These are phyloP conservation scores for Harringtonia aguacate DNA, from an alignment of 2,329 filamentous ascomycete species.

Conservation along the genomic window DNA sequence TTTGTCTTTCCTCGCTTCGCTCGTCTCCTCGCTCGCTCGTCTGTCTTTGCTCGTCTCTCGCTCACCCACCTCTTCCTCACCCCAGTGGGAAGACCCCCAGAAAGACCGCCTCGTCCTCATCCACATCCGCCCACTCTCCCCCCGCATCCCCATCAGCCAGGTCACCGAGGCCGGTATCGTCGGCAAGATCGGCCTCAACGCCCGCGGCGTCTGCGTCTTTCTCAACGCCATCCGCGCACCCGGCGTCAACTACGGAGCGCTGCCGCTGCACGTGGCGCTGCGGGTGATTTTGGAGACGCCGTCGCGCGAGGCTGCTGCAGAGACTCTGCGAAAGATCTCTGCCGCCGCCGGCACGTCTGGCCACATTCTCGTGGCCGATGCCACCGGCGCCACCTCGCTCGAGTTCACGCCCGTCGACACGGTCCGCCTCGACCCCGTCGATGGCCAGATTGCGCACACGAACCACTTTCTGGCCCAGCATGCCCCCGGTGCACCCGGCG, in stretches of 20 bases:
- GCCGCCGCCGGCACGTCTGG: not conserved
- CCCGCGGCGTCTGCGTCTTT: slow-evolving; percentile 43
- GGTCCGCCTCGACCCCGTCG: not conserved
- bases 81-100: slow-evolving; percentile 1
- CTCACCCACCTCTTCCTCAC: not conserved
- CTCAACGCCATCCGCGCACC: slow-evolving; percentile 51
- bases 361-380: slow-evolving; percentile 1
- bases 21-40: not conserved
- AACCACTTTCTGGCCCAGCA: not conserved
- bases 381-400: not conserved
- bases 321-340: too few species aligned
- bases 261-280: slow-evolving; percentile 52
- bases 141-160: slow-evolving; percentile 4
- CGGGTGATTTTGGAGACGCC: slow-evolving; percentile 30
- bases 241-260: slow-evolving; percentile 36
- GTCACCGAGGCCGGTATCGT: slow-evolving; percentile 50
- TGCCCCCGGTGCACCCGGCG: not conserved
- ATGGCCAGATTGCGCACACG: not conserved
- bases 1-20: not conserved
- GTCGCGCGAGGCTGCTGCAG: too few species aligned
- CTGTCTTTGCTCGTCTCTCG: not conserved
- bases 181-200: slow-evolving; percentile 57
- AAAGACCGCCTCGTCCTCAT: not conserved
- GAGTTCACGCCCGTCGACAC: not conserved
- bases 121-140: not conserved